Conservation (phyloP, 139 green algal species). For the Coelastrella sp. region DNA sequence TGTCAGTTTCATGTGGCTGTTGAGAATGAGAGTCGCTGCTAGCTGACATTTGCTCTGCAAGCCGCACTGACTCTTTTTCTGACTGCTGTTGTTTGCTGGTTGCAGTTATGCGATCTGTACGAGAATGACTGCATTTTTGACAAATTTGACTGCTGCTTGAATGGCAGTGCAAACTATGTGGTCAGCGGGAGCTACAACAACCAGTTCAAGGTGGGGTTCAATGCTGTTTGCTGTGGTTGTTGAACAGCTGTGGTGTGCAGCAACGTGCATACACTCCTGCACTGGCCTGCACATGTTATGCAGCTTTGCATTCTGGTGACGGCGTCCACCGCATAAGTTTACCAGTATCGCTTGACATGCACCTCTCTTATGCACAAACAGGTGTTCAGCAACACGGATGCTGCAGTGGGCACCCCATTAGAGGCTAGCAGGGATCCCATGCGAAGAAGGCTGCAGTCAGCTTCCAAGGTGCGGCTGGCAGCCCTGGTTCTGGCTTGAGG, state of each 20-base stretch:
- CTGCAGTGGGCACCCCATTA: slow-evolving; percentile 56
- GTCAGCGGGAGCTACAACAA: slow-evolving; percentile 96
- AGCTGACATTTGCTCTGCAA: not conserved
- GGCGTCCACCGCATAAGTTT: not conserved
- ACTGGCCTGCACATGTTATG: not conserved
- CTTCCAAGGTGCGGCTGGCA: slow-evolving; percentile 2
- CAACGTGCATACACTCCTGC: not conserved
- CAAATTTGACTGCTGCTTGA: slow-evolving; percentile 97
- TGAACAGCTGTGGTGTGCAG: not conserved
- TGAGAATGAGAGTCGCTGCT: too few relatives aligned
- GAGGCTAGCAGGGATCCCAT: slow-evolving; percentile 85
- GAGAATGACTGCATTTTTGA: slow-evolving; percentile 99
- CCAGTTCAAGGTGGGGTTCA: slow-evolving; percentile 77
- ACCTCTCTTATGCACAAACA: not conserved
- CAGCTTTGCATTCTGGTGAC: not conserved
- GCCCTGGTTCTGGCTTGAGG: not conserved
- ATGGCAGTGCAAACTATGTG: slow-evolving; percentile 78
- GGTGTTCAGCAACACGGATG: slow-evolving; percentile 31
- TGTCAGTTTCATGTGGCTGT: too few relatives aligned
- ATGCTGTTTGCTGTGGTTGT: not conserved
- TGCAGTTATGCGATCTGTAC: slow-evolving; percentile 97
- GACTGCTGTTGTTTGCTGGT: not conserved
- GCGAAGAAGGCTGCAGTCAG: slow-evolving; percentile 70
- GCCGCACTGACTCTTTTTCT: not conserved
- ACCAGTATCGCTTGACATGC: not conserved